Percentiles rank a stretch among this genome's conserved stretches.
Evolutionary conservation across 2,329 filamentous ascomycete species (phyloP).

Genomic region (Amylocarpus encephaloides): DNA sequence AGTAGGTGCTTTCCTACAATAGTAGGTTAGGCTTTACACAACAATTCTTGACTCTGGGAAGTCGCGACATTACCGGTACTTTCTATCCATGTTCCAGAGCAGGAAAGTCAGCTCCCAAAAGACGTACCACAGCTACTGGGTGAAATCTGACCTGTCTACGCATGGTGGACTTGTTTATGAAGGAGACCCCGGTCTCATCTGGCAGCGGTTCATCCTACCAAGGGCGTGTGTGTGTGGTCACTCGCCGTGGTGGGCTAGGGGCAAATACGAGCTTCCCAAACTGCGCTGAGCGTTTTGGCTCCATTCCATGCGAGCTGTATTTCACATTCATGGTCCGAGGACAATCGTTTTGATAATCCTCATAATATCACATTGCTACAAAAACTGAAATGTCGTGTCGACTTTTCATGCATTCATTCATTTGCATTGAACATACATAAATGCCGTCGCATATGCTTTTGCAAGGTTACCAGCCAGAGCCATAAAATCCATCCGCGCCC

Average conservation of each 20-base stretch:
- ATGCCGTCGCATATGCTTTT: slow-evolving; percentile 7
- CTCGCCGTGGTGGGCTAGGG: neutral
- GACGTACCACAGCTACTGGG: neutral
- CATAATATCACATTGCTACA: neutral
- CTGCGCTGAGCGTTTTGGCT: no score
- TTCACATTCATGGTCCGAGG: neutral
- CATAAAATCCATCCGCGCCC: slow-evolving; percentile 20
- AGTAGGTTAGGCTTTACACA: slow-evolving; percentile 3
- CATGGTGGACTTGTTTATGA: neutral
- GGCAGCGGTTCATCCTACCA: neutral
- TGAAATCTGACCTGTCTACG: neutral
- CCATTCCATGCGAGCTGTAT: neutral
- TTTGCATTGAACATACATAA: slow-evolving; percentile 21
- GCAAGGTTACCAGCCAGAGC: slow-evolving; percentile 5
- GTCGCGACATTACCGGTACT: neutral
- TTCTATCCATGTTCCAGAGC: slow-evolving; percentile 1
- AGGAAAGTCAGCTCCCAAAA: neutral
- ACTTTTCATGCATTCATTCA: slow-evolving; percentile 15
- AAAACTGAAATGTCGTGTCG: neutral
- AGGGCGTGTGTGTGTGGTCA: neutral
- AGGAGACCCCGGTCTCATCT: slow-evolving; percentile 1
- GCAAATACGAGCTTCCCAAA: neutral
- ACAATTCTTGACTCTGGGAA: neutral
- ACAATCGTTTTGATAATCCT: no score
- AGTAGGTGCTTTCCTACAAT: slow-evolving; percentile 6